Conservation (phyloP, 257 asterid species). For the Mitragyna speciosa region DNA sequence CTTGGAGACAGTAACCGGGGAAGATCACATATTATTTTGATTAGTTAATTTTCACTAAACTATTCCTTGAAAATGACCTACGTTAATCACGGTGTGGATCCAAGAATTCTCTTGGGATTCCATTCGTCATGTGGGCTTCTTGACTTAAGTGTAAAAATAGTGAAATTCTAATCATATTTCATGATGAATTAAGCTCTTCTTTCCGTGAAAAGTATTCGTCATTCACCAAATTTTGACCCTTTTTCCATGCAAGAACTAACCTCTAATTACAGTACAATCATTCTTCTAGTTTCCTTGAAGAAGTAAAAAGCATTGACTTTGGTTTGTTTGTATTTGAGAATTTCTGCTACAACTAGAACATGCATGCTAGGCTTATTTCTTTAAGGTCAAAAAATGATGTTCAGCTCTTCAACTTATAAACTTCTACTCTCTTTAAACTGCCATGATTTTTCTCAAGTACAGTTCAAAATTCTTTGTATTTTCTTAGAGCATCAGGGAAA, state of each 20-base stretch:
- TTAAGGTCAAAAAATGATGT: slow-evolving; percentile 19
- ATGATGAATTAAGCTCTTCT: slow-evolving; percentile 1
- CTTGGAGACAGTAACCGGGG: neutral
- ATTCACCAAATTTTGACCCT: neutral
- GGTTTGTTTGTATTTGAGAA: neutral
- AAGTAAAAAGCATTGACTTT: neutral
- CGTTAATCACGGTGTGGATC: slow-evolving; percentile 65
- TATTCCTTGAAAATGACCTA: slow-evolving; percentile 49
- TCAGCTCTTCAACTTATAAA: slow-evolving; percentile 3
- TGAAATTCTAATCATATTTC: neutral
- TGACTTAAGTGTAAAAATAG: slow-evolving; percentile 24
- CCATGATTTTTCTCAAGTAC: neutral
- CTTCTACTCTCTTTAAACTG: too few species aligned
- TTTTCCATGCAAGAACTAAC: neutral
- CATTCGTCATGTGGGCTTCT: slow-evolving; percentile 25
- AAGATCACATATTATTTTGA: slow-evolving; percentile 20
- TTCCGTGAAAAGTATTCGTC: slow-evolving; percentile 20
- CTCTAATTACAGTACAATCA: neutral
- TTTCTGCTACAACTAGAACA: neutral
- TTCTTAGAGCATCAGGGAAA: neutral
- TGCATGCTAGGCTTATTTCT: neutral
- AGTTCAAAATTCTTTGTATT: neutral
- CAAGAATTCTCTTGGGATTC: slow-evolving; percentile 20
- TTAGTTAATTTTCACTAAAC: slow-evolving; percentile 1
- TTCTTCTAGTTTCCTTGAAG: neutral